These are phyloP conservation scores for Xylaria sp. DNA, from an alignment of 2,329 filamentous ascomycete genomes.

Conservation along the genomic window DNA sequence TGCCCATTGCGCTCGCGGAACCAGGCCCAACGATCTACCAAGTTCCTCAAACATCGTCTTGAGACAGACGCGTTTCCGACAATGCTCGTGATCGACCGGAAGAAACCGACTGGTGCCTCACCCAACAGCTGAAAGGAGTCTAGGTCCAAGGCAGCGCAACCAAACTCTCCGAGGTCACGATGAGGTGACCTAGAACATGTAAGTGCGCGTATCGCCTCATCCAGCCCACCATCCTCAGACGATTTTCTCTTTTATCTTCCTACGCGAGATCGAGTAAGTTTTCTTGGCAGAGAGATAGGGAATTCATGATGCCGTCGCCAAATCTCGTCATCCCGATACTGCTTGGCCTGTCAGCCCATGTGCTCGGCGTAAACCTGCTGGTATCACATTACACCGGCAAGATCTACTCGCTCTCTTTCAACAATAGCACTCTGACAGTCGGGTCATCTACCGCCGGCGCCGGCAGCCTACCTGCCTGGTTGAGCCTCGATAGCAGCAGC, in stretches of 20 bases:
- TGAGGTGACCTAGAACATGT: constrained; percentile 31
- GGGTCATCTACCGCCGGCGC: constrained; percentile 48
- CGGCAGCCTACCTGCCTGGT: constrained; percentile 54
- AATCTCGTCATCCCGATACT: constrained; percentile 40
- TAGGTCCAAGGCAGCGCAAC: constrained; percentile 24
- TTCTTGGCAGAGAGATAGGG: constrained; percentile 34
- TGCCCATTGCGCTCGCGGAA: constrained; percentile 49
- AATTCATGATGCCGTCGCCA: constrained; percentile 41
- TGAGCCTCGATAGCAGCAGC: constrained; percentile 50
- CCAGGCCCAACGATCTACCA: constrained; percentile 28
- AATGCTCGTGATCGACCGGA: constrained; percentile 30
- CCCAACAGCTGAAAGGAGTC: constrained; percentile 32
- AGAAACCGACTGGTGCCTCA: constrained; percentile 25
- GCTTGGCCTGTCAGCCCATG: constrained; percentile 42
- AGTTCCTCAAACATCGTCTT: constrained; percentile 7
- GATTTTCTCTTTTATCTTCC: constrained; percentile 24
- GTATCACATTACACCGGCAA: constrained; percentile 56
- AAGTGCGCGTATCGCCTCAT: constrained; percentile 34
- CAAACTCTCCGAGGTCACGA: constrained; percentile 31
- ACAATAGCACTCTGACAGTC: constrained; percentile 47
- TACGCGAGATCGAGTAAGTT: constrained; percentile 34
- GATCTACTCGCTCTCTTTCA: constrained; percentile 52
- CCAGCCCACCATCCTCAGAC: constrained; percentile 20
- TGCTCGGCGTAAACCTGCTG: constrained; percentile 50
- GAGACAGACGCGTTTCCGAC: constrained; percentile 24